Conservation (phyloP, 192 early-diverging fungal species). For the Chytriomyces sp. region DNA sequence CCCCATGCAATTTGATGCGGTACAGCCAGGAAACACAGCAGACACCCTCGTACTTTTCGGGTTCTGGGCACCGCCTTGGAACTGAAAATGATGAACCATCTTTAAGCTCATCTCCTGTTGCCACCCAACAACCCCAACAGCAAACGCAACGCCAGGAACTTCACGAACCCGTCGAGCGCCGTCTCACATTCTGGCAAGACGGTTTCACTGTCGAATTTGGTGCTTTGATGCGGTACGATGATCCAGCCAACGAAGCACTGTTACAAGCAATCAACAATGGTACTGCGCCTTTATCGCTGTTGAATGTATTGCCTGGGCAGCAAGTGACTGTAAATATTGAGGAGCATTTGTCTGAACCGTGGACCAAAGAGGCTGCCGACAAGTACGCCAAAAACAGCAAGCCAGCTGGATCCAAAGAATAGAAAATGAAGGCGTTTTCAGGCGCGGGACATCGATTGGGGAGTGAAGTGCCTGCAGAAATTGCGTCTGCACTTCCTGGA, state of each 20-base stretch:
- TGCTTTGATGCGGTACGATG: conserved; percentile 81
- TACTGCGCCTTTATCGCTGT: conserved; percentile 81
- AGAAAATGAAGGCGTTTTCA: conserved; percentile 21
- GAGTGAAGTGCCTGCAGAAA: conserved; percentile 28
- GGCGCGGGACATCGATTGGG: conserved; percentile 32
- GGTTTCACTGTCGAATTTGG: conserved; percentile 97
- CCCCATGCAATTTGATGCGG: too few species aligned
- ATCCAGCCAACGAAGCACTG: conserved; percentile 84
- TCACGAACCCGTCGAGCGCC: conserved; percentile 43
- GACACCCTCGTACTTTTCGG: too few species aligned
- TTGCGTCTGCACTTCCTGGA: conserved; percentile 47
- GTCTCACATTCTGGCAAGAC: conserved; percentile 93
- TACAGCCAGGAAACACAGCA: too few species aligned
- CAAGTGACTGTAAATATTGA: conserved; percentile 88
- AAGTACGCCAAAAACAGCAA: conserved; percentile 38
- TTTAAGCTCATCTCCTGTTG: not conserved
- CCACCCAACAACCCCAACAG: not conserved
- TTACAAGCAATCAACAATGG: conserved; percentile 88
- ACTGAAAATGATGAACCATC: not conserved
- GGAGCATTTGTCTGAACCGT: conserved; percentile 84
- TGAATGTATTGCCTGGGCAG: conserved; percentile 88
- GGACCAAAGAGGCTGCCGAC: conserved; percentile 75
- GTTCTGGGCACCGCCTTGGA: not conserved
- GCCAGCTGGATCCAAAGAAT: conserved; percentile 7
- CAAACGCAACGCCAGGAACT: not conserved